Evolutionary conservation across 2,329 filamentous ascomycete genomes (phyloP), one percentile per base, ranked within the genome.

Genomic region (Alternaria triticimaculans): DNA sequence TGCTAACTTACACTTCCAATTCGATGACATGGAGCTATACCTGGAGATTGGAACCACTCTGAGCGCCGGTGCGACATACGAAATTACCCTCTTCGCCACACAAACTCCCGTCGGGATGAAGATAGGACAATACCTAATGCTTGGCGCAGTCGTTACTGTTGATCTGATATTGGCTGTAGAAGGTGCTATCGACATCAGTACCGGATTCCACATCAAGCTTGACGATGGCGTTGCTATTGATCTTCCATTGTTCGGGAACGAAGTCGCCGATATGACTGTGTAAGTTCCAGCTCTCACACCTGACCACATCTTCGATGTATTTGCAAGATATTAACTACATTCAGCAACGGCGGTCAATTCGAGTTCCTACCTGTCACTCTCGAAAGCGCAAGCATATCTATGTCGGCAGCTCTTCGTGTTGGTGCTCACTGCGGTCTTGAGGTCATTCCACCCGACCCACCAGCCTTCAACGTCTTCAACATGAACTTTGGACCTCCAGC

Each of bases 291-390:
- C n/a, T n/a, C n/a, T n/a, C n/a, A n/a, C n/a, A n/a, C n/a, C n/a
- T n/a, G n/a, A n/a, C n/a, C n/a, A n/a, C n/a, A n/a, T n/a, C n/a
- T n/a, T n/a, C n/a, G n/a, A n/a, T n/a, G n/a, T n/a, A n/a, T n/a
- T n/a, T n/a, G n/a, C n/a, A n/a, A n/a, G n/a, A n/a, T n/a, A n/a
- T n/a, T n/a, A n/a, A n/a, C n/a, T n/a, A n/a, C n/a, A n/a, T n/a
- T n/a, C n/a, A 87, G 85, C 48, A 82, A 84, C 5, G 85, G 85
- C 6, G 87, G 84, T 0, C 73, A 81, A 14, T 88, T 88, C 62
- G 85, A 88, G 60, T 87, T 88, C 60, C 81, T 89, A 1, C 87
- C 87, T 0, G 84, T 88, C 4, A 85, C 80, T 0, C 76, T 88
- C 30, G 74, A 82, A 62, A 82, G 78, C 28, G 81, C 80, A n/a